These are phyloP conservation scores for Coemansia erecta DNA, from an alignment of 192 early-diverging fungal species.

Conservation along the genomic window DNA sequence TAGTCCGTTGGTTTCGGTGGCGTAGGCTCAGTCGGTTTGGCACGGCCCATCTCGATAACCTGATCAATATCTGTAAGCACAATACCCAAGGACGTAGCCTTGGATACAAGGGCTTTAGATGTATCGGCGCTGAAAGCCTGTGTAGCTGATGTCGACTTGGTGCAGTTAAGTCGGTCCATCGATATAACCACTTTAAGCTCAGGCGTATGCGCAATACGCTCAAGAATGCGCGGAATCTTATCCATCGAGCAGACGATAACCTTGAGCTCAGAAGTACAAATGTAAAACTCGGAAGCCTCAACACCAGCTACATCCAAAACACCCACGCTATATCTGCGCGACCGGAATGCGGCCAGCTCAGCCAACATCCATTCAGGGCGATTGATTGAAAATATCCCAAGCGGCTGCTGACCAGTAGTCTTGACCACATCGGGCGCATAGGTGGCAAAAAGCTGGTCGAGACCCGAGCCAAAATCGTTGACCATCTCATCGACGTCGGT, in stretches of 20 bases:
- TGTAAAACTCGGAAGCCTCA: constrained; percentile 67
- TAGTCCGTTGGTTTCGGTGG: constrained; percentile 61
- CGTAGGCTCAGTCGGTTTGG: constrained; percentile 48
- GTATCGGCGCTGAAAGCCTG: constrained; percentile 64
- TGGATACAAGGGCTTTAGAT: constrained; percentile 79
- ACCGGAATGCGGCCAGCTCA: constrained; percentile 59
- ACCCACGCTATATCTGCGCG: constrained; percentile 62
- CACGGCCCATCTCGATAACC: no score
- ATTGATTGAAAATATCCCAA: no score
- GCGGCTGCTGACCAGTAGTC: constrained; percentile 13
- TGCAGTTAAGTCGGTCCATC: no score
- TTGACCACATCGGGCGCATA: constrained; percentile 3
- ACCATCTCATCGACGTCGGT: constrained; percentile 44
- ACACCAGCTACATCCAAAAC: constrained; percentile 76
- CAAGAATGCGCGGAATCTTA: no score
- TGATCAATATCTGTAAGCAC: no score
- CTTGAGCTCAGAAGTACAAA: constrained; percentile 75
- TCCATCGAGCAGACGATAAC: no score
- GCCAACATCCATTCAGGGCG: constrained; percentile 73
- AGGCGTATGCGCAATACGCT: no score
- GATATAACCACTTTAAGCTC: no score
- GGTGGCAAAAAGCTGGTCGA: constrained; percentile 63
- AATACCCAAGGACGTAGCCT: no score
- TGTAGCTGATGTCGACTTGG: neutral
- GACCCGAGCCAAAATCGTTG: constrained; percentile 58